A percentile compares a stretch with the other conserved stretches of the same genome.
Conservation (phyloP, 1,139 yeast genomes). For the Meyerozyma guilliermondii region DNA sequence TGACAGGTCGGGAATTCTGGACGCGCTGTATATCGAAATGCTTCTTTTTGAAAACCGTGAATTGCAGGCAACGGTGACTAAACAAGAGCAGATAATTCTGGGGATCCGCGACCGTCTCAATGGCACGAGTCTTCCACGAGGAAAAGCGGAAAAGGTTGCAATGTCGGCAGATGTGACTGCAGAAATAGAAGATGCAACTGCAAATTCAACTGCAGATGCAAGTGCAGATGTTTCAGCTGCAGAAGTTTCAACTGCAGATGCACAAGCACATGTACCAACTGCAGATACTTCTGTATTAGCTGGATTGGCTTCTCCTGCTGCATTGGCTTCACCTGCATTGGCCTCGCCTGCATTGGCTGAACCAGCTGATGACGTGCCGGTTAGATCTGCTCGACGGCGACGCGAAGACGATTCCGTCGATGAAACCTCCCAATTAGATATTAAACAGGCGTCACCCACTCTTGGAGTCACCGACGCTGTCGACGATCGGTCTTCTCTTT, state of each 20-base stretch:
- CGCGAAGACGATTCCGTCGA: slow-evolving; percentile 5
- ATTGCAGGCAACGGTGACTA: slow-evolving; percentile 14
- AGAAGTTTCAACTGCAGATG: neutral
- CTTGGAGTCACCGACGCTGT: neutral
- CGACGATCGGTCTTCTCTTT: neutral
- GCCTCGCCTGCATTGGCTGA: too few relatives aligned
- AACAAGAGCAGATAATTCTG: slow-evolving; percentile 9
- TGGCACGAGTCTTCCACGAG: slow-evolving; percentile 7
- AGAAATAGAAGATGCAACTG: too few relatives aligned
- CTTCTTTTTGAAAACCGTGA: slow-evolving; percentile 35
- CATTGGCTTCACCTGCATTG: too few relatives aligned
- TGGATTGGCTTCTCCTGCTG: slow-evolving; percentile 1
- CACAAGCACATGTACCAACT: too few relatives aligned
- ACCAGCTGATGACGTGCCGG: slow-evolving; percentile 11
- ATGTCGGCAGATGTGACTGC: neutral
- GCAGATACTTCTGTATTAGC: neutral
- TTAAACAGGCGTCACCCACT: neutral
- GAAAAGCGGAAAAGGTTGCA: slow-evolving; percentile 1
- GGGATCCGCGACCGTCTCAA: slow-evolving; percentile 14
- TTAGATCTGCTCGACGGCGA: slow-evolving; percentile 17
- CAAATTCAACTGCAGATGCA: too few relatives aligned
- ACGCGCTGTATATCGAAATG: slow-evolving; percentile 30
- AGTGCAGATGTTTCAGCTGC: neutral
- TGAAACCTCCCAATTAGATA: slow-evolving; percentile 1
- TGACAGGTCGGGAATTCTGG: slow-evolving; percentile 27